Percentiles rank a stretch among this genome's conserved stretches.
Evolutionary conservation across 768 basidiomycete species (phyloP).

Genomic region (Boletus rufocinnamomeus): DNA sequence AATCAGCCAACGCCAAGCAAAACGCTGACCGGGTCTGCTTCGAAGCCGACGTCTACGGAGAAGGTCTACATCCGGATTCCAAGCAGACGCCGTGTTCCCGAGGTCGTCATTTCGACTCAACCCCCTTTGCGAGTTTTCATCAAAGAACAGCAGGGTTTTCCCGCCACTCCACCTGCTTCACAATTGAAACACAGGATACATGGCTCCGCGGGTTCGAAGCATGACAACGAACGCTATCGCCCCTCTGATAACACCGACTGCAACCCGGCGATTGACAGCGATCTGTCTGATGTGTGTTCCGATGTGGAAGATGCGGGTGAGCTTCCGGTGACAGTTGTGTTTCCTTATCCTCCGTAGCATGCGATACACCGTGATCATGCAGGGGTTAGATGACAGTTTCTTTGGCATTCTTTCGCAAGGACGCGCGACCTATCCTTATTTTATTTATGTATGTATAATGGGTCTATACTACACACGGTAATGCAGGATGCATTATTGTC

Average conservation of each 20-base stretch:
- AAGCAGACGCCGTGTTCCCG: slow-evolving; percentile 12
- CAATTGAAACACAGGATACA: slow-evolving; percentile 24
- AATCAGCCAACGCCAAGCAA: slow-evolving; percentile 20
- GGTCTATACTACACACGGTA: slow-evolving; percentile 7
- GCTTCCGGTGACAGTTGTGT: slow-evolving; percentile 21
- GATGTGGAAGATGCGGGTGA: slow-evolving; percentile 29
- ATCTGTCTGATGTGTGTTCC: slow-evolving; percentile 29
- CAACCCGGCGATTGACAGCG: slow-evolving; percentile 20
- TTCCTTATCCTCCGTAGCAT: slow-evolving; percentile 21
- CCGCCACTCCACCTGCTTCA: slow-evolving; percentile 25
- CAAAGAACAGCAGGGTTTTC: slow-evolving; percentile 19
- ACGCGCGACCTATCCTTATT: slow-evolving; percentile 35
- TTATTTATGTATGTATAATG: slow-evolving; percentile 29
- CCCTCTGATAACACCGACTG: slow-evolving; percentile 27
- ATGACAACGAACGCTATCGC: slow-evolving; percentile 23
- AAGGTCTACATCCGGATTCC: slow-evolving; percentile 32
- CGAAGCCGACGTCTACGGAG: slow-evolving; percentile 25
- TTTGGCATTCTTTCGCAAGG: slow-evolving; percentile 7
- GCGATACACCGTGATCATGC: slow-evolving; percentile 7
- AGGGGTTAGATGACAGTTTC: slow-evolving; percentile 13
- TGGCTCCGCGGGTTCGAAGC: slow-evolving; percentile 20
- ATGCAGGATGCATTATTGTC: slow-evolving; percentile 1
- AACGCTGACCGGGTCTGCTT: slow-evolving; percentile 15
- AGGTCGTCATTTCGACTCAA: slow-evolving; percentile 25
- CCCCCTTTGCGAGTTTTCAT: slow-evolving; percentile 8